Percentiles rank a stretch among this genome's conserved stretches.
phyloP scores from a whole-genome alignment of 805 yeast species.

The Yamadazyma tumulicola region DNA sequence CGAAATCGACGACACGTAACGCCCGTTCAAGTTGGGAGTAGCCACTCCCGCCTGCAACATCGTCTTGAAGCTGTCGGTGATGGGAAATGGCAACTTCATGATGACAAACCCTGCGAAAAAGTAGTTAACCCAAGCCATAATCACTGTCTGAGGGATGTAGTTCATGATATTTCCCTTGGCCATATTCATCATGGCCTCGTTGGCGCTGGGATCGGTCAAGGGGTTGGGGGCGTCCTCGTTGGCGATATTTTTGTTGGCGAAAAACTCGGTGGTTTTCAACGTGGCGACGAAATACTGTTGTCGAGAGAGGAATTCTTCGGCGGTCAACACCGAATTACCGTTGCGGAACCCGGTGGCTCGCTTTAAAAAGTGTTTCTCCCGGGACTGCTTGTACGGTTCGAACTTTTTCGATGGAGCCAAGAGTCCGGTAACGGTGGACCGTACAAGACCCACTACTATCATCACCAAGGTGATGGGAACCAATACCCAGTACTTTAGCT shows the following conservation, averaged over 20 bases:
- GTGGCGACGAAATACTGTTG: conserved; percentile 45
- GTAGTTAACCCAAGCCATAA: conserved; percentile 95
- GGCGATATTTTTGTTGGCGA: conserved; percentile 45
- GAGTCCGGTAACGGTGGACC: conserved; percentile 64
- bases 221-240: conserved; percentile 52
- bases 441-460: conserved; percentile 79
- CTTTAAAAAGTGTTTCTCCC: conserved; percentile 51
- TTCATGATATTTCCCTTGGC: conserved; percentile 78
- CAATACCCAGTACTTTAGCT: conserved; percentile 83
- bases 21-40: conserved; percentile 80
- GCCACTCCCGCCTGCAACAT: conserved; percentile 88
- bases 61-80: conserved; percentile 83
- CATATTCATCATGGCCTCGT: conserved; percentile 73
- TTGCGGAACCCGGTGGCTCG: conserved; percentile 56
- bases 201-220: conserved; percentile 63
- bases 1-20: conserved; percentile 91
- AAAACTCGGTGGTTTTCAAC: conserved; percentile 52
- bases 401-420: conserved; percentile 57
- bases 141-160: conserved; percentile 85
- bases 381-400: conserved; percentile 45
- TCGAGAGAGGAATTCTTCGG: conserved; percentile 50
- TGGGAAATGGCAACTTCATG: conserved; percentile 79
- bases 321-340: conserved; percentile 50
- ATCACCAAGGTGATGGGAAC: conserved; percentile 86
- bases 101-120: conserved; percentile 90